phyloP scores from a whole-genome alignment of 495 filamentous ascomycete genomes.

The Aspergillus conjunctus region DNA sequence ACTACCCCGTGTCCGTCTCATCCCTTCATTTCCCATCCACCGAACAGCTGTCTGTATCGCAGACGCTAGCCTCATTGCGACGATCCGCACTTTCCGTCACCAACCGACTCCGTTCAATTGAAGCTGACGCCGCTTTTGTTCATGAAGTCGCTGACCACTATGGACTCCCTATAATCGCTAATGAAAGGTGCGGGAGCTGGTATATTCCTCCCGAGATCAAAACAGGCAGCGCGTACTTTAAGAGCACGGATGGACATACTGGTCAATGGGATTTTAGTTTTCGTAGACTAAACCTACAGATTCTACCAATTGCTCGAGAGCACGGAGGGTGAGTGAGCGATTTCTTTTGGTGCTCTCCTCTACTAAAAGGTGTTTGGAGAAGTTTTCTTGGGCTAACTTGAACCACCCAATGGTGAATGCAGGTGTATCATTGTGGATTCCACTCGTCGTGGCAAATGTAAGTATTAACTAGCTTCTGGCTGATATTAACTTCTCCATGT shows the following conservation, averaged over 20 bases:
- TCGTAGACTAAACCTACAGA: conserved; percentile 78
- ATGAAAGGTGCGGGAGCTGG: conserved; percentile 95
- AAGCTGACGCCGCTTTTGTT: conserved; percentile 68
- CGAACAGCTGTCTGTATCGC: conserved; percentile 42
- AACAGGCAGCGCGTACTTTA: conserved; percentile 83
- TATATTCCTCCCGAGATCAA: conserved; percentile 74
- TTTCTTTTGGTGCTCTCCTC: conserved; percentile 12
- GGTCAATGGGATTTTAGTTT: conserved; percentile 88
- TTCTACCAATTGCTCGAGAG: conserved; percentile 63
- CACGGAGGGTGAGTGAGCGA: conserved; percentile 61
- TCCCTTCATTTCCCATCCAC: conserved; percentile 49
- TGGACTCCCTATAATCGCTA: conserved; percentile 80
- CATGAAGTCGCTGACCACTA: conserved; percentile 53
- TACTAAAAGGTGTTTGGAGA: background rate
- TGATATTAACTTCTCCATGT: conserved; percentile 17
- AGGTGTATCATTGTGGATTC: conserved; percentile 94
- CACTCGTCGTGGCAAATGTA: conserved; percentile 87
- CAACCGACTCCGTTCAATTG: conserved; percentile 78
- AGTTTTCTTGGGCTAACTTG: conserved; percentile 9
- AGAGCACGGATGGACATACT: conserved; percentile 93
- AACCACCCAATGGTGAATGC: conserved; percentile 19
- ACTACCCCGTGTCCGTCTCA: conserved; percentile 41
- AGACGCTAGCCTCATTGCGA: conserved; percentile 59
- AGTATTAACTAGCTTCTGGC: conserved; percentile 27
- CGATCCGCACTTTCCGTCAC: conserved; percentile 72